Base-by-base conservation (phyloP, 164 flowering plant genomes). In the Chloranthus sessilifolius region DNA sequence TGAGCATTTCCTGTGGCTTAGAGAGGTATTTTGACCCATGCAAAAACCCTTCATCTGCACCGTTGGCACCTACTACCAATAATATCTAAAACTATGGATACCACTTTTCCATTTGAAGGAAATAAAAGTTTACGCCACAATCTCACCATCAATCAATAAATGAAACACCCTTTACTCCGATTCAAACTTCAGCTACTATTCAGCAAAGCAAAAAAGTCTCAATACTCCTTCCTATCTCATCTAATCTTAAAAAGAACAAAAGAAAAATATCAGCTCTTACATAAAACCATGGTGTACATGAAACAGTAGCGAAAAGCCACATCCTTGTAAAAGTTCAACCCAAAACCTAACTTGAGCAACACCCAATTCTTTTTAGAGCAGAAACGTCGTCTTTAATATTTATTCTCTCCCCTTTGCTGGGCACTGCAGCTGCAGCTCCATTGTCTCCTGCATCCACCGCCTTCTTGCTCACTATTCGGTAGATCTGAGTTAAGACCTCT, bases 401-500 rank as follows among this genome's bases (percentile, higher is more conserved):
- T 48, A 82, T 82, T 21, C 60, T 75, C 73, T 82, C 82, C 26
- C 85, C 88, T 63, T 68, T 68, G 34, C 70, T 42, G 7, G 85
- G 82, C 23, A 74, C 65, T 24, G 79, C 56, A 2, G 80, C 55
- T 25, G 73, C 65, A 33, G 74, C 67, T 46, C 73, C 75, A 16
- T 74, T 79, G 40, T 82, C 79, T n/a, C 75, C 77, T 0, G 70
- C 67, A 42, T 81, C 88, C 40, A 82, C 74, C 6, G 85, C 68
- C 52, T 74, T 80, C 70, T 72, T 82, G 67, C 83, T 79, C 34
- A 71, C 77, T 16, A 74, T 68, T 2, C 60, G 79, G 52, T 82
- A 73, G 25, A 82, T 82, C 64, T 79, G 81, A 37, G 74, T 61
- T 31, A 82, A 71, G 25, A 80, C 88, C 43, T 82, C 88, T 17